Conservation (phyloP, 2,329 filamentous ascomycete genomes). For the Exophiala alcalophila region DNA sequence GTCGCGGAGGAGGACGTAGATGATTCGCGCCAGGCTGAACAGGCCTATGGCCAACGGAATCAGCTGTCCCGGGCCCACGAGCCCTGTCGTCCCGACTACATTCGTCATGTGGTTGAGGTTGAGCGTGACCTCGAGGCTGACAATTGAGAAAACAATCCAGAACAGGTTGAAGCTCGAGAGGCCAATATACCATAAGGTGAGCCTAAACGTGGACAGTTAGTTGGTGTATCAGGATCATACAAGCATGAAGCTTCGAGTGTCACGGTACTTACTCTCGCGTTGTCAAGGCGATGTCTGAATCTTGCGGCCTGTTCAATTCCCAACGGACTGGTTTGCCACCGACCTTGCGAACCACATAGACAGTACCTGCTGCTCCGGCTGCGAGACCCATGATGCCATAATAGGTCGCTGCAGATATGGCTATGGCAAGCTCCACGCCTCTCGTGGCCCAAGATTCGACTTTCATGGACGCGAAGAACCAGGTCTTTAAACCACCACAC, state of each 20-base stretch:
- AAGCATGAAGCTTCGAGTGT: neutral
- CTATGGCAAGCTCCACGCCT: constrained; percentile 5
- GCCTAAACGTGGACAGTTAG: no score
- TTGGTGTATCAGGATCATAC: no score
- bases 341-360: constrained; percentile 1
- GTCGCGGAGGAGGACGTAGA: constrained; percentile 7
- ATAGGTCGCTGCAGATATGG: constrained; percentile 7
- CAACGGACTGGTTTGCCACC: neutral
- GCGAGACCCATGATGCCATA: constrained; percentile 16
- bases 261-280: constrained; percentile 10
- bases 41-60: constrained; percentile 15
- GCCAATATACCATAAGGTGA: constrained; percentile 8
- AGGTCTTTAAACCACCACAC: constrained; percentile 10
- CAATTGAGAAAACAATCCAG: constrained; percentile 20
- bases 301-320: constrained; percentile 8
- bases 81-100: constrained; percentile 4
- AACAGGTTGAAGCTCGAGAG: constrained; percentile 18
- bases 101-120: constrained; percentile 20
- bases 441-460: constrained; percentile 8
- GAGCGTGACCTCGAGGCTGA: constrained; percentile 21
- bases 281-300: constrained; percentile 6
- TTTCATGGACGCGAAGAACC: constrained; percentile 6
- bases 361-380: constrained; percentile 2
- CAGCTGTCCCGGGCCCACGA: constrained; percentile 11
- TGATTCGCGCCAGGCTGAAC: constrained; percentile 9